Conservation (phyloP, 1,284 basidiomycete genomes). For the Papiliotrema flavescens region DNA sequence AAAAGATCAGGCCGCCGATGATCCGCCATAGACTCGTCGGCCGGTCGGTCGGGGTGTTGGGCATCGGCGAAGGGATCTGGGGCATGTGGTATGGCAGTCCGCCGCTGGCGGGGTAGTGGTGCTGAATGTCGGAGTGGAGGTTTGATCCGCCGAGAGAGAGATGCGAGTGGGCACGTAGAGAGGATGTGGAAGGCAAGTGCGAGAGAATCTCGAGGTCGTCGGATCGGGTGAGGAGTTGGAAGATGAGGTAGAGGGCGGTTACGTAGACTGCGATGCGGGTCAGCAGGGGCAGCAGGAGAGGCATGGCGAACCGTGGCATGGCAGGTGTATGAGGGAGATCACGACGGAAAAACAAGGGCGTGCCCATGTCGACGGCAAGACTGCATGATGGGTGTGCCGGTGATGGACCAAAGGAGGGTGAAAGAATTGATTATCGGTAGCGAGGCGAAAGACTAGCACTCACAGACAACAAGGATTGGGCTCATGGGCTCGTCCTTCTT, state of each 20-base stretch:
- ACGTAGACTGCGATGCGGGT: conserved; percentile 46
- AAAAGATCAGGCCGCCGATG: conserved; percentile 24
- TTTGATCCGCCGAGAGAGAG: background rate
- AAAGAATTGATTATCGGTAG: background rate
- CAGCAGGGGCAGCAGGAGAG: no score
- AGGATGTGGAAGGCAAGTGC: conserved; percentile 24
- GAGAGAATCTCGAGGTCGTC: conserved; percentile 42
- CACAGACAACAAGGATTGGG: conserved; percentile 39
- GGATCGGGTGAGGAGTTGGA: conserved; percentile 43
- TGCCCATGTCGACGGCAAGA: background rate
- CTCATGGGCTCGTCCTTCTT: conserved; percentile 43
- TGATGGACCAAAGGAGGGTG: background rate
- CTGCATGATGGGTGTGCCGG: no score
- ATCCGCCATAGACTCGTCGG: conserved; percentile 15
- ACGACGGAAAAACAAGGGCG: no score
- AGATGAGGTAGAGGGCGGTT: conserved; percentile 39
- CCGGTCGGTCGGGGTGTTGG: conserved; percentile 5
- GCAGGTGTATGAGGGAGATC: no score
- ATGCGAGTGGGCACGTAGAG: conserved; percentile 13
- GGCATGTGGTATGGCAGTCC: conserved; percentile 34
- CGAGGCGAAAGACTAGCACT: conserved; percentile 14
- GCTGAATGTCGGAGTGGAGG: conserved; percentile 6
- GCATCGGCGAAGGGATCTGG: conserved; percentile 23
- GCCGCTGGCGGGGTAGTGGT: conserved; percentile 16
- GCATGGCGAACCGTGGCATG: no score